Conservation (phyloP, 202 grass and related monocot genomes). For the Dendrocalamus latiflorus region DNA sequence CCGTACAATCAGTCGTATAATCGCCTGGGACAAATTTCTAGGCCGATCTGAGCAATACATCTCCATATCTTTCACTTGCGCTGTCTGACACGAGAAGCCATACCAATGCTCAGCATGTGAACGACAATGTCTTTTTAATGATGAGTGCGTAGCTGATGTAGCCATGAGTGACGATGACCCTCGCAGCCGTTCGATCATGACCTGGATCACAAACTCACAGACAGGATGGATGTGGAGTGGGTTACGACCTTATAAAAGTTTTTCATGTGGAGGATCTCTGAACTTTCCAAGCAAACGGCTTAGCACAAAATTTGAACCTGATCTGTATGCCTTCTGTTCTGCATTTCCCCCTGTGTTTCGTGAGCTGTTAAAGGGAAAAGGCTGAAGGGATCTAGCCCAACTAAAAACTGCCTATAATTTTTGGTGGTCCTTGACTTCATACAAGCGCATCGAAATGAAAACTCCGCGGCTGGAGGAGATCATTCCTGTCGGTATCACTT, state of each 20-base stretch:
- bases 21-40: not conserved
- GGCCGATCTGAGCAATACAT: not conserved
- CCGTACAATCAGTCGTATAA: not conserved
- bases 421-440: slow-evolving; percentile 30
- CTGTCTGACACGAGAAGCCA: not conserved
- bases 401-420: slow-evolving; percentile 25
- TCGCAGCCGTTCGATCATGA: not conserved
- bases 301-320: not conserved
- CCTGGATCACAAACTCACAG: not conserved
- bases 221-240: not conserved
- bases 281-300: not conserved
- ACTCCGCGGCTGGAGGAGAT: slow-evolving; percentile 31
- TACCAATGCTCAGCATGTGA: not conserved
- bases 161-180: not conserved
- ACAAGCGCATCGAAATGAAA: slow-evolving; percentile 32
- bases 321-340: not conserved
- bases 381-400: slow-evolving; percentile 16
- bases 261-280: not conserved
- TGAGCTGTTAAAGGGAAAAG: slow-evolving; percentile 32
- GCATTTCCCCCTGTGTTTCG: not conserved
- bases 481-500: slow-evolving; percentile 50
- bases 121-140: not conserved
- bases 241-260: not conserved
- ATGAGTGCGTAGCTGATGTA: not conserved
- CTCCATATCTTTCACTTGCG: not conserved